Evolutionary conservation across 2,329 filamentous ascomycete genomes (phyloP).

Genomic region (Diaporthe australafricana): DNA sequence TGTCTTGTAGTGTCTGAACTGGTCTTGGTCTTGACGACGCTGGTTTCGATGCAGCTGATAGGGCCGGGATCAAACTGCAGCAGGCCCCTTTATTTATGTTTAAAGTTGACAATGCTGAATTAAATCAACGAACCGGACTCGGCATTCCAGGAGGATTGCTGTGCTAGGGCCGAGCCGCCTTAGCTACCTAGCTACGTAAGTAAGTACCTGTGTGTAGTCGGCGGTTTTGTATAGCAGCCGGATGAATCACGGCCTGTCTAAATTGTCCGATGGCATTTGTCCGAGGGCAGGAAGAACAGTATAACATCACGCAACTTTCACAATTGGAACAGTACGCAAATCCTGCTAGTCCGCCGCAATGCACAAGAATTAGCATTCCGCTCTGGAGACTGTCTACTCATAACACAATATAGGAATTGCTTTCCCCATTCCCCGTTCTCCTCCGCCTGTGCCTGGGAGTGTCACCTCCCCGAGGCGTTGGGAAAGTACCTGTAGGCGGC

Average conservation of each 20-base stretch:
- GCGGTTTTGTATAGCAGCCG: constrained; percentile 1
- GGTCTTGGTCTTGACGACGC: neutral
- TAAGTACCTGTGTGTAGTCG: neutral
- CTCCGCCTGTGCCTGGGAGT: neutral
- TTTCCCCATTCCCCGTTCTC: neutral
- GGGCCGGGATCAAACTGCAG: neutral
- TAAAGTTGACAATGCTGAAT: neutral
- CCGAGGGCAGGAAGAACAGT: neutral
- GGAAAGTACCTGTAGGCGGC: constrained; percentile 42
- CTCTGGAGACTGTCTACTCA: neutral
- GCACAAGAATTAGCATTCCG: neutral
- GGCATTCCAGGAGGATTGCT: neutral
- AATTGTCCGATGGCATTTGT: constrained; percentile 38
- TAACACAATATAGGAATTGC: neutral
- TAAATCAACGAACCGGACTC: neutral
- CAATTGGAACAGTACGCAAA: too few species aligned
- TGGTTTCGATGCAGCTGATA: neutral
- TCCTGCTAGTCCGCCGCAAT: neutral
- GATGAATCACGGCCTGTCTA: constrained; percentile 30
- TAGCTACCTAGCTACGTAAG: neutral
- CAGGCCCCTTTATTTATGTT: neutral
- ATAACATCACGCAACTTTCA: neutral
- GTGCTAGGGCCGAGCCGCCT: neutral
- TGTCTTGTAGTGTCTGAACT: too few species aligned
- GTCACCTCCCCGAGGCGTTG: constrained; percentile 45